Percentiles rank a stretch among this genome's conserved stretches.
phyloP scores from a whole-genome alignment of 2,329 filamentous ascomycete genomes.

The Hymenoscyphus albidus region DNA sequence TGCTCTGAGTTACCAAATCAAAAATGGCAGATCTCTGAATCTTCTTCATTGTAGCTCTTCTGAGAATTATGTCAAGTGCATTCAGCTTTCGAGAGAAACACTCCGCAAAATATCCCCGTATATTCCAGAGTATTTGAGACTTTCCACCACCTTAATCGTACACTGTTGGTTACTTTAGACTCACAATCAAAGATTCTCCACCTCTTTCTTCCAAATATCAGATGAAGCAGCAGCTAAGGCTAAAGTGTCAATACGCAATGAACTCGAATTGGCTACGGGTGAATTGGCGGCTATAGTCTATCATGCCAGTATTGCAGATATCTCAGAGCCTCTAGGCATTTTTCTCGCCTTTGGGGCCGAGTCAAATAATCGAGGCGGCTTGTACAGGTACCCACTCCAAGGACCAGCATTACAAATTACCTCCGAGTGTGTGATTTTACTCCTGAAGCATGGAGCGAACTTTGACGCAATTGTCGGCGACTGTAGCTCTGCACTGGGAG shows the following conservation, averaged over 20 bases:
- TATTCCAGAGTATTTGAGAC: too few relatives aligned
- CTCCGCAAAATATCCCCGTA: too few relatives aligned
- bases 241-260: neutral
- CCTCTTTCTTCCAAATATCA: neutral
- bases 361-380: neutral
- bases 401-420: neutral
- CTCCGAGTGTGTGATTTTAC: neutral
- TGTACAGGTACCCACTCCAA: neutral
- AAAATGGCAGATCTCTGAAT: neutral
- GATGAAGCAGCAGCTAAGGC: neutral
- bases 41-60: neutral
- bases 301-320: neutral
- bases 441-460: neutral
- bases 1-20: neutral
- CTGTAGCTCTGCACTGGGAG: neutral
- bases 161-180: too few relatives aligned
- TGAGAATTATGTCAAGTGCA: neutral
- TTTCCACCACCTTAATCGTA: too few relatives aligned
- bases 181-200: too few relatives aligned
- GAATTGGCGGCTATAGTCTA: neutral
- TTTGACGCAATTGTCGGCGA: neutral
- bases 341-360: neutral
- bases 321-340: neutral
- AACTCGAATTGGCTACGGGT: neutral
- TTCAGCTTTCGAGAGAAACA: too few relatives aligned